phyloP scores from a whole-genome alignment of 352 stramenopile genomes.

The Thraustochytrium aureum region DNA sequence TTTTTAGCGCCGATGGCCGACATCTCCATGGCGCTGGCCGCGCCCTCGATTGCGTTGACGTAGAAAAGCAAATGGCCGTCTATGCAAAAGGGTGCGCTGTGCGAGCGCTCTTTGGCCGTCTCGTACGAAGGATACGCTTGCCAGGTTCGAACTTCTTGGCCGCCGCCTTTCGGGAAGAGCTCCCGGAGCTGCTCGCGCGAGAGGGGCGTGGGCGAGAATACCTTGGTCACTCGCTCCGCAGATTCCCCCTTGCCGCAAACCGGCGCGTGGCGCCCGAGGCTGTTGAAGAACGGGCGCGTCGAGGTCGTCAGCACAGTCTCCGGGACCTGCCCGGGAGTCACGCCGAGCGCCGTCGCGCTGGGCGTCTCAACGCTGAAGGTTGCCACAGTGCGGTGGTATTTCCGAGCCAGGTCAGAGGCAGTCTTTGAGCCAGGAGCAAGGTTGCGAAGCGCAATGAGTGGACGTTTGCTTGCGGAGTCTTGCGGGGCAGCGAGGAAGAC shows the following conservation, averaged over 20 bases:
- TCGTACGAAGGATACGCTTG: slow-evolving; percentile 37
- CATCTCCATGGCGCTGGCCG: slow-evolving; percentile 58
- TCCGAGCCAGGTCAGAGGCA: slow-evolving; percentile 12
- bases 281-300: background rate
- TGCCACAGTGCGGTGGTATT: slow-evolving; percentile 55
- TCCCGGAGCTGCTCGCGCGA: background rate
- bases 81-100: background rate
- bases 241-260: background rate
- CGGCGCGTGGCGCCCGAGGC: background rate
- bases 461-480: background rate
- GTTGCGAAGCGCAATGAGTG: slow-evolving; percentile 16
- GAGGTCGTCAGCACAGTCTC: slow-evolving; percentile 12
- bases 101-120: background rate
- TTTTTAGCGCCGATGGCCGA: slow-evolving; percentile 56
- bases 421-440: slow-evolving; percentile 7
- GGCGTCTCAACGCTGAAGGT: slow-evolving; percentile 30
- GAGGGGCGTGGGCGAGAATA: background rate
- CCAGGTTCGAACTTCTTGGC: background rate
- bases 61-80: slow-evolving; percentile 41
- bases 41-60: slow-evolving; percentile 58
- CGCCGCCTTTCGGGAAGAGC: background rate
- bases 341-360: background rate
- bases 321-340: background rate
- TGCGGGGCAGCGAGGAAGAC: slow-evolving; percentile 36
- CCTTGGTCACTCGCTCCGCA: background rate